A percentile compares a stretch with the other conserved stretches of the same genome.
phyloP scores from a whole-genome alignment of 768 basidiomycete genomes.

The Amanita fuliginea region DNA sequence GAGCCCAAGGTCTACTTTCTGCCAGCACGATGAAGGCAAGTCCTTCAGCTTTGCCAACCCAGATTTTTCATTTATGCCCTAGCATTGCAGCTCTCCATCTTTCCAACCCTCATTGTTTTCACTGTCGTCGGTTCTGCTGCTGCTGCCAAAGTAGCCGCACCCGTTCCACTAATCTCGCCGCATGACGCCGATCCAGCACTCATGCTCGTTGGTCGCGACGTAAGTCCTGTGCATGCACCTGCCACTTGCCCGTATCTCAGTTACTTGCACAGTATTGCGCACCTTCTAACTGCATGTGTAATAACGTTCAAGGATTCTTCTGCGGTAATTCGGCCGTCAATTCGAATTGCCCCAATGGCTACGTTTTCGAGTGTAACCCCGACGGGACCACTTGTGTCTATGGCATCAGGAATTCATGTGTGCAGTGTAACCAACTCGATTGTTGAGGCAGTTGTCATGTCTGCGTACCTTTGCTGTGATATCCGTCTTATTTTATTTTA shows the following conservation, averaged over 20 bases:
- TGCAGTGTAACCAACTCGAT: neutral
- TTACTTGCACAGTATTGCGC: neutral
- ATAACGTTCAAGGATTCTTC: slow-evolving; percentile 6
- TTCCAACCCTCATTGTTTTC: slow-evolving; percentile 6
- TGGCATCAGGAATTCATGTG: neutral
- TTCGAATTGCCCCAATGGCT: slow-evolving; percentile 10
- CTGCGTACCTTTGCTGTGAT: too few species aligned
- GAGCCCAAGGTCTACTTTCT: too few species aligned
- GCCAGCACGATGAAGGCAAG: neutral
- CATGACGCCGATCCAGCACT: slow-evolving; percentile 8
- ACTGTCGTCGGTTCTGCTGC: slow-evolving; percentile 8
- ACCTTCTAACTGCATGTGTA: neutral
- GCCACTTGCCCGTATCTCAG: neutral
- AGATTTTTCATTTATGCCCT: neutral
- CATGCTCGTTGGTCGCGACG: neutral
- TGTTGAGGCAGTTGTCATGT: neutral
- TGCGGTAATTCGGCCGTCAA: slow-evolving; percentile 12
- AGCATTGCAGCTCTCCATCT: slow-evolving; percentile 7
- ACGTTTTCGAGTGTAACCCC: slow-evolving; percentile 12
- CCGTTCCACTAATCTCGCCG: neutral
- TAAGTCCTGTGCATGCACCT: neutral
- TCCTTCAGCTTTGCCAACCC: too few species aligned
- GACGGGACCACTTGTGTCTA: slow-evolving; percentile 2
- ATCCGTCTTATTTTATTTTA: too few species aligned
- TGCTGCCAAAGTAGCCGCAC: slow-evolving; percentile 1